Evolutionary conservation across 1,284 basidiomycete species (phyloP).

Genomic region (Hymenochaete sp.): DNA sequence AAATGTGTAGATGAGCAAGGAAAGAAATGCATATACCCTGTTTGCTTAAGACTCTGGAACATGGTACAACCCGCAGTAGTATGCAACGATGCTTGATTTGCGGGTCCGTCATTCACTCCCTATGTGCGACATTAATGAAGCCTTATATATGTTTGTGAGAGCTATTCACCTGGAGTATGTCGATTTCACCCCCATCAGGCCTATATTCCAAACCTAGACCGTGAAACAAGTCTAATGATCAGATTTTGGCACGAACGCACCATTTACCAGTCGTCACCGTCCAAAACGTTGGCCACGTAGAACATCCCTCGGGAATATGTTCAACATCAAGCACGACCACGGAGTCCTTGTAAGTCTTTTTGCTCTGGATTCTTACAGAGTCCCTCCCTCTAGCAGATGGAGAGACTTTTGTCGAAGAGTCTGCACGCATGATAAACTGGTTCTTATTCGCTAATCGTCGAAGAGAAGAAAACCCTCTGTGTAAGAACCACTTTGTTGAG

Average conservation of each 20-base stretch:
- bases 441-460: constrained; percentile 39
- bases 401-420: constrained; percentile 30
- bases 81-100: constrained; percentile 47
- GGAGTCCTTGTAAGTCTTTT: constrained; percentile 34
- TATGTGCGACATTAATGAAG: not conserved
- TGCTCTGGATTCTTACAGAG: constrained; percentile 42
- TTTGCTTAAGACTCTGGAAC: constrained; percentile 29
- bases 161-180: constrained; percentile 39
- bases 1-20: not conserved
- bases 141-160: constrained; percentile 5
- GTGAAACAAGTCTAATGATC: too few relatives aligned
- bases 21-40: constrained; percentile 31
- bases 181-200: constrained; percentile 43
- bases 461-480: not conserved
- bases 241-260: too few relatives aligned
- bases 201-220: too few relatives aligned
- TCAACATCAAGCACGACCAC: constrained; percentile 44
- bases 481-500: not conserved
- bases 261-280: constrained; percentile 43
- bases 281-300: constrained; percentile 64
- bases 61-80: constrained; percentile 41
- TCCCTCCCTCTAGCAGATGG: constrained; percentile 35
- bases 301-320: constrained; percentile 48
- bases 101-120: constrained; percentile 37
- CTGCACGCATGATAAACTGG: constrained; percentile 47